Percentiles rank a stretch among this genome's conserved stretches.
These are phyloP conservation scores for Rheum nobile DNA, from an alignment of 148 eudicot genomes.

Conservation along the genomic window DNA sequence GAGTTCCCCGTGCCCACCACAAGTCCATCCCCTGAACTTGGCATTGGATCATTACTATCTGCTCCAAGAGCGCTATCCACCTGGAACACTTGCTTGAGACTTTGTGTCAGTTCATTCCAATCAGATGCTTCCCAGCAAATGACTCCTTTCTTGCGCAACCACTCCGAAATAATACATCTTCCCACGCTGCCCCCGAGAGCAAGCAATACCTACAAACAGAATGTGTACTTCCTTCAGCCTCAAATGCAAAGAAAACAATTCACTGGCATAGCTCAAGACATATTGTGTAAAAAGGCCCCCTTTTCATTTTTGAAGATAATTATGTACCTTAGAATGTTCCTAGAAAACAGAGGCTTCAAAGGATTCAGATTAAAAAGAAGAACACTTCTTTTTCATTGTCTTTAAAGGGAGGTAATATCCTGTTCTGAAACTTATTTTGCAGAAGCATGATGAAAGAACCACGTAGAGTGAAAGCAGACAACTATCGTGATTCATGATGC, in stretches of 20 bases:
- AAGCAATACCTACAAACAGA: constrained; percentile 53
- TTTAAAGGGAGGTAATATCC: not conserved
- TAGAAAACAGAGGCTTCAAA: not conserved
- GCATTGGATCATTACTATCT: constrained; percentile 9
- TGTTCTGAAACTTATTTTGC: not conserved
- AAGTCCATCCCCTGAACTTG: constrained; percentile 14
- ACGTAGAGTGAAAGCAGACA: not conserved
- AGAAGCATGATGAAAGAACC: not conserved
- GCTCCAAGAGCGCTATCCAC: constrained; percentile 17
- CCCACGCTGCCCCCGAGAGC: constrained; percentile 68
- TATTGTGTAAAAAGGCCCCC: not conserved
- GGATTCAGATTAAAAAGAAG: not conserved
- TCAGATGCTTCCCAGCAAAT: constrained; percentile 61
- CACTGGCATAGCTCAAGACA: not conserved
- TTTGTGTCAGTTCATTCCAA: constrained; percentile 85
- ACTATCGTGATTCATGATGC: not conserved
- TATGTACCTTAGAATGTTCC: not conserved
- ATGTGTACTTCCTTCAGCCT: not conserved
- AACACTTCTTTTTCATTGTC: not conserved
- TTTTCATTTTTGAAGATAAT: not conserved
- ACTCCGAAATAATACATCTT: constrained; percentile 46
- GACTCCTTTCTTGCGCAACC: constrained; percentile 57
- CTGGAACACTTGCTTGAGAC: constrained; percentile 39
- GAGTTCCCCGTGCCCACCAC: constrained; percentile 16
- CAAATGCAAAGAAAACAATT: not conserved